Conservation (phyloP, 1,284 basidiomycete species). For the Moniliophthora roreri region DNA sequence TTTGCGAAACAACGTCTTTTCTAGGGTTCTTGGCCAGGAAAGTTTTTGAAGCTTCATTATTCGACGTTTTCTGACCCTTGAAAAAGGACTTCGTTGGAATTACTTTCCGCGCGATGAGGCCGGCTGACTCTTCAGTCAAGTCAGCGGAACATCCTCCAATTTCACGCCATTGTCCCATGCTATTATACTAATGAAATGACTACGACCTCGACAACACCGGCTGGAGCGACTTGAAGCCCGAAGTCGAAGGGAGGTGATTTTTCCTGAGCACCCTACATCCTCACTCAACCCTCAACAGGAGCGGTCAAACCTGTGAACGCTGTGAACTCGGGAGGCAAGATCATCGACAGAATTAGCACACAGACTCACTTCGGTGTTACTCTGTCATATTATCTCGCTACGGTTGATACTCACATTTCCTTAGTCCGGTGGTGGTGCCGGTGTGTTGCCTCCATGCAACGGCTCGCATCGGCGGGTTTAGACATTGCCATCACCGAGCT, state of each 20-base stretch:
- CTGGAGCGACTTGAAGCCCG: no score
- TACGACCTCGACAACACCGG: no score
- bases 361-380: conserved; percentile 38
- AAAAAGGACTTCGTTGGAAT: no score
- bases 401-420: conserved; percentile 8
- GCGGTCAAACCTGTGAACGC: conserved; percentile 10
- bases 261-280: no score
- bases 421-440: conserved; percentile 39
- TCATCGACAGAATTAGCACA: conserved; percentile 42
- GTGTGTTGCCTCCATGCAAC: conserved; percentile 34
- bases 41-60: no score
- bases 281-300: not conserved
- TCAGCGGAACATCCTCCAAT: no score
- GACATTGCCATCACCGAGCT: conserved; percentile 51
- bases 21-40: conserved; percentile 29
- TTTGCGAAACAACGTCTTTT: conserved; percentile 33
- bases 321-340: conserved; percentile 27
- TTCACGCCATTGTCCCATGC: no score
- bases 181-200: no score
- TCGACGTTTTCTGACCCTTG: no score
- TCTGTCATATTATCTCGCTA: not conserved
- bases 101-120: no score
- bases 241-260: no score
- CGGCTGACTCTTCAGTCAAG: no score
- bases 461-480: conserved; percentile 39